These are phyloP conservation scores for Musa balbisiana DNA, from an alignment of 202 grass and related monocot genomes.

Conservation along the genomic window DNA sequence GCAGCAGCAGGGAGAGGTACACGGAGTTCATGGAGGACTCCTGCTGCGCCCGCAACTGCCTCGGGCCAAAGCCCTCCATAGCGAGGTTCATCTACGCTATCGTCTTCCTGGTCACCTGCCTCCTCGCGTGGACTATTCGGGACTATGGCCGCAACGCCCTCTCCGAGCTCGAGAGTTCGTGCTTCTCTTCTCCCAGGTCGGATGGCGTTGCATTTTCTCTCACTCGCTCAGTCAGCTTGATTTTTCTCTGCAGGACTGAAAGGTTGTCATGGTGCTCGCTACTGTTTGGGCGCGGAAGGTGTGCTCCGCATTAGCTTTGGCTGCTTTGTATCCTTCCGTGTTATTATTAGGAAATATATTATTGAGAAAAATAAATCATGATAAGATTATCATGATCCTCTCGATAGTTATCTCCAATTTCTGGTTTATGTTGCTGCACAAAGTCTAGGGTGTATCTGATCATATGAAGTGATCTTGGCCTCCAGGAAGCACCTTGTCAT, in stretches of 20 bases:
- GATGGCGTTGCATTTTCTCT: not conserved
- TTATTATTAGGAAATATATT: too few relatives aligned
- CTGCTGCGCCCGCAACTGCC: conserved; percentile 45
- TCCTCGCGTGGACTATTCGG: conserved; percentile 78
- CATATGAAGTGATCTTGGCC: too few relatives aligned
- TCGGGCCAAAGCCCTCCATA: conserved; percentile 61
- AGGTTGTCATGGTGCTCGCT: conserved; percentile 40
- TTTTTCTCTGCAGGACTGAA: conserved; percentile 34
- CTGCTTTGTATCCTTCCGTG: conserved; percentile 71
- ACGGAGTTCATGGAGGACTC: conserved; percentile 40
- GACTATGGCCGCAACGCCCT: conserved; percentile 71
- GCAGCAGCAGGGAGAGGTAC: conserved; percentile 26
- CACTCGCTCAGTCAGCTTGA: too few relatives aligned
- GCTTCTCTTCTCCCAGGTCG: too few relatives aligned
- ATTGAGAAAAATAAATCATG: too few relatives aligned
- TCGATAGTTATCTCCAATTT: not conserved
- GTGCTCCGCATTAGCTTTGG: conserved; percentile 86
- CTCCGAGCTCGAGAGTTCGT: conserved; percentile 51
- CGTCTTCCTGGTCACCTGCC: conserved; percentile 76
- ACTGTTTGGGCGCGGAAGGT: conserved; percentile 81
- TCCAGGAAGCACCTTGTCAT: too few relatives aligned
- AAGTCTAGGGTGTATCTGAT: too few relatives aligned
- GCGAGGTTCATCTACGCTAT: conserved; percentile 78
- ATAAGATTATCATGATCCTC: too few relatives aligned
- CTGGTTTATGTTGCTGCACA: too few relatives aligned